A percentile compares a stretch with the other conserved stretches of the same genome.
Evolutionary conservation across 2,329 filamentous ascomycete genomes (phyloP).

Genomic region (Parafenestella ontariensis): DNA sequence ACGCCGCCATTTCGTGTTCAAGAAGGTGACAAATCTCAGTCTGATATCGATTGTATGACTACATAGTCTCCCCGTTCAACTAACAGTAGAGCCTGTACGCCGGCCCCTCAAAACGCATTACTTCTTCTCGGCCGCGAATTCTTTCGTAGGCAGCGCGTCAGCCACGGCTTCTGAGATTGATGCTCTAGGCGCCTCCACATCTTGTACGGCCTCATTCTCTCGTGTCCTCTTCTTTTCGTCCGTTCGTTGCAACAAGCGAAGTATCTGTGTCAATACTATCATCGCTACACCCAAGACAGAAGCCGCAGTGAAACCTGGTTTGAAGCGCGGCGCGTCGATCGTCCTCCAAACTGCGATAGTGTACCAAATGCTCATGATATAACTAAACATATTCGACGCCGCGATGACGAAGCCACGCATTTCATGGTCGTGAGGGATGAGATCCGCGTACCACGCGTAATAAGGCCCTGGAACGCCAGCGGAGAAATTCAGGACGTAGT

Average conservation of each 20-base stretch:
- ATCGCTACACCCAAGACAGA: conserved; percentile 27
- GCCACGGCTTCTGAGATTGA: neutral
- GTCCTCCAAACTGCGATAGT: conserved; percentile 31
- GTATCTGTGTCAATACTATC: conserved; percentile 20
- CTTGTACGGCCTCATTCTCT: conserved; percentile 5
- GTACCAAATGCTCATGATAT: conserved; percentile 19
- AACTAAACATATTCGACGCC: conserved; percentile 19
- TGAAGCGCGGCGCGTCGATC: conserved; percentile 26
- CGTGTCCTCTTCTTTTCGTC: conserved; percentile 20
- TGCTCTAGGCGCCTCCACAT: conserved; percentile 12
- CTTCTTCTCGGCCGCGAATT: neutral
- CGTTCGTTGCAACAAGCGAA: conserved; percentile 21
- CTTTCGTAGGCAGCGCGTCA: neutral
- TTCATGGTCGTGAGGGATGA: conserved; percentile 37
- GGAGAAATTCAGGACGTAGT: conserved; percentile 31
- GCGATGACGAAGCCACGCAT: conserved; percentile 36
- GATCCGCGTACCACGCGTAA: conserved; percentile 34
- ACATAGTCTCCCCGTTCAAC: neutral
- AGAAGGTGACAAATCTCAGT: neutral
- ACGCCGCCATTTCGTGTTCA: neutral
- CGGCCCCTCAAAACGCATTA: neutral
- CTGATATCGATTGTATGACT: neutral
- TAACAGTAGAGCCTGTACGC: neutral
- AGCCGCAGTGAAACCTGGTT: conserved; percentile 29
- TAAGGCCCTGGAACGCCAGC: conserved; percentile 34